Conservation (phyloP, 176 grass and related monocot species). For the Typha latifolia region DNA sequence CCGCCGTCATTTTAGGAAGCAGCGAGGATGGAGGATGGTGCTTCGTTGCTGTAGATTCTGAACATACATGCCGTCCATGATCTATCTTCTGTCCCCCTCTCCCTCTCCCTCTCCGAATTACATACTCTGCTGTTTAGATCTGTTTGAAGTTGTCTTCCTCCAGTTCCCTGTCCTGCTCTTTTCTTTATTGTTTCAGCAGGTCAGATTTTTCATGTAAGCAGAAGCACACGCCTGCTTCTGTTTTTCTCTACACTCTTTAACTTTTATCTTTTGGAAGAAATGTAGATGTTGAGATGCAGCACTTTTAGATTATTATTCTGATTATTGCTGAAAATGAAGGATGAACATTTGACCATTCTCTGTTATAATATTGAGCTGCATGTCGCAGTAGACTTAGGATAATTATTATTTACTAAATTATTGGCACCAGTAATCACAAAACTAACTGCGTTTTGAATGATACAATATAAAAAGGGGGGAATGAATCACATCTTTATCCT, state of each 20-base stretch:
- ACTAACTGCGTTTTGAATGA: no score
- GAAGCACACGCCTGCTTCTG: background rate
- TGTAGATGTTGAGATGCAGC: background rate
- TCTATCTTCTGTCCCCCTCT: background rate
- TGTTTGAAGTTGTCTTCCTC: background rate
- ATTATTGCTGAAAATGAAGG: no score
- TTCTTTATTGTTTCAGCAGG: background rate
- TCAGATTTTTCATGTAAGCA: background rate
- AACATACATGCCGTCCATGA: background rate
- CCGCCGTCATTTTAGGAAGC: background rate
- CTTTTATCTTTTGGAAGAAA: background rate
- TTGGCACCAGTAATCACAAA: no score
- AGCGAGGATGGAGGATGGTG: background rate
- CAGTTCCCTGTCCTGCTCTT: background rate
- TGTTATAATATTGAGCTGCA: no score
- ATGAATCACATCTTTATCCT: no score
- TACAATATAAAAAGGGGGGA: no score
- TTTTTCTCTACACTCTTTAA: background rate
- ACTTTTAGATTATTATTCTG: background rate
- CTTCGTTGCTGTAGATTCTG: constrained; percentile 12
- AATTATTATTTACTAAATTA: no score
- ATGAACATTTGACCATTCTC: no score
- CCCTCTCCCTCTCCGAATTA: background rate
- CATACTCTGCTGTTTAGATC: background rate
- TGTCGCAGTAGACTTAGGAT: no score